phyloP scores from a whole-genome alignment of 2,329 filamentous ascomycete genomes.

The Talaromyces sp. region DNA sequence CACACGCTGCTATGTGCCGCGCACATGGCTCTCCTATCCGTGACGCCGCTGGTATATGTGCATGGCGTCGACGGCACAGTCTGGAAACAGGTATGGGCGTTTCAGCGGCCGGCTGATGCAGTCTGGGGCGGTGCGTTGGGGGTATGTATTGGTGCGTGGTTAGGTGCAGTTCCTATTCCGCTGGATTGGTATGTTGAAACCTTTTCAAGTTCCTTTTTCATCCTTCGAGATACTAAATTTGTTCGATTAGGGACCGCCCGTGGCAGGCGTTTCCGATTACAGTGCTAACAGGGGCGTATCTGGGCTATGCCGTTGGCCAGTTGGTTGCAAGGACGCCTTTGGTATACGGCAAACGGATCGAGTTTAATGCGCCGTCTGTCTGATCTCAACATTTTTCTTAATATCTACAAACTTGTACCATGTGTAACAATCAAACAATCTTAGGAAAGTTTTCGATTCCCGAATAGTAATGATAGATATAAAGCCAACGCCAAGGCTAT shows the following conservation, averaged over 20 bases:
- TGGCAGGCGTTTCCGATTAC: constrained; percentile 99
- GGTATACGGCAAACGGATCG: constrained; percentile 12
- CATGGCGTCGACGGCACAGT: constrained; percentile 68
- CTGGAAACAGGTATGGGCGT: constrained; percentile 65
- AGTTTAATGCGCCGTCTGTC: constrained; percentile 6
- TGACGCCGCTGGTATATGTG: constrained; percentile 77
- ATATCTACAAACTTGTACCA: not conserved
- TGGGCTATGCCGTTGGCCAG: constrained; percentile 64
- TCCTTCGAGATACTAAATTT: not conserved
- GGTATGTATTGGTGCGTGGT: constrained; percentile 74
- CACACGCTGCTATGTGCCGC: constrained; percentile 76
- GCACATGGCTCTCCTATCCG: constrained; percentile 72
- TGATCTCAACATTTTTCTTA: not conserved
- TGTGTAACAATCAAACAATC: not conserved
- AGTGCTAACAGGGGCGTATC: constrained; percentile 74
- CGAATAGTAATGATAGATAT: not conserved
- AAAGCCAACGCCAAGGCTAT: not conserved
- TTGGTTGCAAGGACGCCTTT: constrained; percentile 22
- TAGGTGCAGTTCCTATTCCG: constrained; percentile 90
- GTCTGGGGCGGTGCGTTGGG: constrained; percentile 79
- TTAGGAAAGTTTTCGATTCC: not conserved
- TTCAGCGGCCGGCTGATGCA: constrained; percentile 71
- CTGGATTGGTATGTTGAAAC: constrained; percentile 66
- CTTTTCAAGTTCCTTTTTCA: constrained; percentile 1
- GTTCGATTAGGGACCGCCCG: constrained; percentile 66